Conservation (phyloP, 208 protist species). For the Leishmania tropica region DNA sequence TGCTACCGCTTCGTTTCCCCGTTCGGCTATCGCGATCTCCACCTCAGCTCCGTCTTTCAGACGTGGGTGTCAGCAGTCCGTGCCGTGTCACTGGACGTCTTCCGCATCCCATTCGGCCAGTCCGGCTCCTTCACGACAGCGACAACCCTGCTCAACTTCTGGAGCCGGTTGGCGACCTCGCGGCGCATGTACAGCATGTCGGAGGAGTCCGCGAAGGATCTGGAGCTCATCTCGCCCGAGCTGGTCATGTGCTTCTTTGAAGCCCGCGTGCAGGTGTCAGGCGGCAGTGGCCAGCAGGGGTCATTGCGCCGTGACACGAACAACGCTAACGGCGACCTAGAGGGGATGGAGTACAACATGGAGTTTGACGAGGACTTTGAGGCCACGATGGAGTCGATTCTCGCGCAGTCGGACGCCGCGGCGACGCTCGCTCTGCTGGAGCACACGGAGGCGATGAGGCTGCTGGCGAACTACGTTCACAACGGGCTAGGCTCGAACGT, state of each 20-base stretch:
- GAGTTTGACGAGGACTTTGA: slow-evolving; percentile 48
- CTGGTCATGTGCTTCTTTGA: slow-evolving; percentile 58
- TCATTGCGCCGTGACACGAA: not conserved
- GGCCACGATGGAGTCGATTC: slow-evolving; percentile 49
- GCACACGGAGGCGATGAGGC: slow-evolving; percentile 40
- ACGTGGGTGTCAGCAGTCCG: slow-evolving; percentile 47
- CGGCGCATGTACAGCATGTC: slow-evolving; percentile 55
- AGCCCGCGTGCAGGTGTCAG: slow-evolving; percentile 37
- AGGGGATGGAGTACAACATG: slow-evolving; percentile 28
- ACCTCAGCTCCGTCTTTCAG: slow-evolving; percentile 45
- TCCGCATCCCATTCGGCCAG: slow-evolving; percentile 71
- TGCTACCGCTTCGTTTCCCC: slow-evolving; percentile 61
- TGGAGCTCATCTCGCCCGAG: slow-evolving; percentile 53
- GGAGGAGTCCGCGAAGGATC: slow-evolving; percentile 37
- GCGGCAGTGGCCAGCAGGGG: slow-evolving; percentile 7
- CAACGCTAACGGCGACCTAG: slow-evolving; percentile 6
- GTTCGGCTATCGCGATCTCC: slow-evolving; percentile 80
- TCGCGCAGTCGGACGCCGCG: slow-evolving; percentile 57
- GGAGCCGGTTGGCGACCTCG: slow-evolving; percentile 64
- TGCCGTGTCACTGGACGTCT: slow-evolving; percentile 57
- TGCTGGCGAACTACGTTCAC: slow-evolving; percentile 55
- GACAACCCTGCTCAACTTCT: slow-evolving; percentile 71
- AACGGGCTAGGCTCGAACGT: slow-evolving; percentile 51
- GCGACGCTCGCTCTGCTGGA: slow-evolving; percentile 57
- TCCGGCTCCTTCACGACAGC: slow-evolving; percentile 72